Conservation (phyloP, 2,329 filamentous ascomycete species). For the Curvularia lunata region DNA sequence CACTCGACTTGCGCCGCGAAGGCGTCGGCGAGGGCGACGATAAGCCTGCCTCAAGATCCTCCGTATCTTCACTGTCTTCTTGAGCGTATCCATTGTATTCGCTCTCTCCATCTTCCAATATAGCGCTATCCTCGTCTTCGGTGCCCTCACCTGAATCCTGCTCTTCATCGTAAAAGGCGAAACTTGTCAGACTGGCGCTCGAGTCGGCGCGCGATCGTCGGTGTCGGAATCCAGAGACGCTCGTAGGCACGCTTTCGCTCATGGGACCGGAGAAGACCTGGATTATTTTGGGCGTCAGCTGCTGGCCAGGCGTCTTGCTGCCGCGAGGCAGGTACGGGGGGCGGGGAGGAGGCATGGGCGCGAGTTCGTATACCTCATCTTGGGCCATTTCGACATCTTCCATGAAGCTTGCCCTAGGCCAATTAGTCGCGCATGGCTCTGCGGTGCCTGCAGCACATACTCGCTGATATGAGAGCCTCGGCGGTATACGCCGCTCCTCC, state of each 20-base stretch:
- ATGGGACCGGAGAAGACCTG: constrained; percentile 88
- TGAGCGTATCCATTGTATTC: constrained; percentile 46
- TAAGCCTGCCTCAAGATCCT: constrained; percentile 55
- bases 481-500: constrained; percentile 62
- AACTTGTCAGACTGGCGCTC: constrained; percentile 69
- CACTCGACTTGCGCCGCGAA: constrained; percentile 67
- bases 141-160: constrained; percentile 58
- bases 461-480: constrained; percentile 69
- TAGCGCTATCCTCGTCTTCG: constrained; percentile 45
- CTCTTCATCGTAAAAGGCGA: constrained; percentile 75
- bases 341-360: constrained; percentile 28
- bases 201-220: constrained; percentile 82
- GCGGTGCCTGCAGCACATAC: constrained; percentile 31
- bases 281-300: constrained; percentile 47
- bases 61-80: constrained; percentile 57
- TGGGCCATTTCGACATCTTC: constrained; percentile 99
- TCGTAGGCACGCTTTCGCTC: constrained; percentile 94
- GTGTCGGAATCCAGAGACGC: constrained; percentile 88
- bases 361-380: constrained; percentile 72
- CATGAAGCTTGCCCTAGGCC: constrained; percentile 68
- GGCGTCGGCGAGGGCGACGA: constrained; percentile 30
- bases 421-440: constrained; percentile 17
- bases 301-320: constrained; percentile 32
- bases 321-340: constrained; percentile 13
- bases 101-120: constrained; percentile 41